Conservation (phyloP, 805 yeast species). For the Sugiyamaella marilandica region DNA sequence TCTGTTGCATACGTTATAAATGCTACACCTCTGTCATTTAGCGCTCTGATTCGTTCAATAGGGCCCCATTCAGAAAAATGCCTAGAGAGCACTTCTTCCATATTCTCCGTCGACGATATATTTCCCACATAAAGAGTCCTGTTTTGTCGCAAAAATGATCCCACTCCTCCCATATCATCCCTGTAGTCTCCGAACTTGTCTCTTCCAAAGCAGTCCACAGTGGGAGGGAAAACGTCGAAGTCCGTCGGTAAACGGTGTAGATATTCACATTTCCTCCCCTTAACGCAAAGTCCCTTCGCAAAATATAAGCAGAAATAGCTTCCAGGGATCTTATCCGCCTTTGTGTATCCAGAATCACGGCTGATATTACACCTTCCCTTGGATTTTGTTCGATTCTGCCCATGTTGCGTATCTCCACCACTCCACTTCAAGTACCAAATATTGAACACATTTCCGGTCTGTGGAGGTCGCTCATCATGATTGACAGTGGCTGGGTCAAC, state of each 20-base stretch:
- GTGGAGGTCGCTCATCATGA: slow-evolving; percentile 63
- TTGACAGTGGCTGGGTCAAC: slow-evolving; percentile 58
- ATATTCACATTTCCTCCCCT: slow-evolving; percentile 71
- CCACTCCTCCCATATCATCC: slow-evolving; percentile 95
- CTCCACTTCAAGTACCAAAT: slow-evolving; percentile 86
- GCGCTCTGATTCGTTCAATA: slow-evolving; percentile 58
- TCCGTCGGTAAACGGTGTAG: slow-evolving; percentile 68
- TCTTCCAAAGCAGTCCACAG: slow-evolving; percentile 88
- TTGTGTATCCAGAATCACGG: slow-evolving; percentile 70
- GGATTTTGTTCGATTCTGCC: slow-evolving; percentile 40
- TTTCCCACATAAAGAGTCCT: slow-evolving; percentile 71
- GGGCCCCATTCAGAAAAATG: slow-evolving; percentile 74
- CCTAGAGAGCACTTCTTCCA: slow-evolving; percentile 39
- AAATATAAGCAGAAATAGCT: slow-evolving; percentile 72
- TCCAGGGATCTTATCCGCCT: slow-evolving; percentile 48
- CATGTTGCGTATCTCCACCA: slow-evolving; percentile 54
- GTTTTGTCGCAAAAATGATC: slow-evolving; percentile 66
- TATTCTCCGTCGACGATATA: slow-evolving; percentile 35
- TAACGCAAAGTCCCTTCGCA: slow-evolving; percentile 82
- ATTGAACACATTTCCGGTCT: slow-evolving; percentile 75
- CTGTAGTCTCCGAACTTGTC: slow-evolving; percentile 75
- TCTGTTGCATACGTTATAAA: slow-evolving; percentile 70
- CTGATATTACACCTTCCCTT: slow-evolving; percentile 56
- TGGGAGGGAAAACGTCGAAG: slow-evolving; percentile 55
- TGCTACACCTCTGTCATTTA: slow-evolving; percentile 63